Base-by-base conservation (phyloP, 208 protist genomes). In the Crithidia fasciculata region DNA sequence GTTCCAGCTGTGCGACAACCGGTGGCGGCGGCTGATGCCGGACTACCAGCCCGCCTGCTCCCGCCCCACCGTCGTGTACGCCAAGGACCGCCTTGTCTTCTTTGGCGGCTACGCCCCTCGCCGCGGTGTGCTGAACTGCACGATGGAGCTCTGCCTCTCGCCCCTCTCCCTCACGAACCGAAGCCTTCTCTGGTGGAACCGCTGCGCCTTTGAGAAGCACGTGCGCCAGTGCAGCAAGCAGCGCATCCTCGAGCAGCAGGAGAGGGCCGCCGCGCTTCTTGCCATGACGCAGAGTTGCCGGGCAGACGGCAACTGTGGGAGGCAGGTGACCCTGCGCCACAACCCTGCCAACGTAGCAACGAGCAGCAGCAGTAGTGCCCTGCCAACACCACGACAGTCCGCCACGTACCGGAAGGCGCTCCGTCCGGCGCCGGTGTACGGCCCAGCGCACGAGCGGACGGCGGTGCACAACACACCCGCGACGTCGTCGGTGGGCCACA, bases 71-170 rank as follows among this genome's bases (percentile, higher is more conserved):
- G 80, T 86, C 15, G 76, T 69, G 12, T 78, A 74, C 60, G 64
- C 63, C 10, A 66, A 72, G 55, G 72, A 83, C 47, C 74, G 76
- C 16, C 69, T 90, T 19, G 41, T 86, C 49, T 83, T 90, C 43
- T 90, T 87, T 44, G 85, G 85, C 13, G 85, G 85, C 37, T 85
- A 77, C 41, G 71, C 66, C 8, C 68, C 62, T 0, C 60, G 65
- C 45, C 58, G 43, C 10, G 52, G 62, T 4, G 63, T 86, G 18
- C 37, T 80, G 56, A 72, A 62, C 67, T 62, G 71, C 44, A 70
- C 78, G 52, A 79, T 87, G 54, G 75, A 86, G 45, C 66, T 89
- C 37, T 64, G 55, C 10, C 72, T 89, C 49, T 45, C 66, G 13
- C 67, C 76, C 16, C 62, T 83, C 15, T 80, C 78, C 2, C 58